Conservation (phyloP, 169 alveolate species). For the Miamiensis avidus region DNA sequence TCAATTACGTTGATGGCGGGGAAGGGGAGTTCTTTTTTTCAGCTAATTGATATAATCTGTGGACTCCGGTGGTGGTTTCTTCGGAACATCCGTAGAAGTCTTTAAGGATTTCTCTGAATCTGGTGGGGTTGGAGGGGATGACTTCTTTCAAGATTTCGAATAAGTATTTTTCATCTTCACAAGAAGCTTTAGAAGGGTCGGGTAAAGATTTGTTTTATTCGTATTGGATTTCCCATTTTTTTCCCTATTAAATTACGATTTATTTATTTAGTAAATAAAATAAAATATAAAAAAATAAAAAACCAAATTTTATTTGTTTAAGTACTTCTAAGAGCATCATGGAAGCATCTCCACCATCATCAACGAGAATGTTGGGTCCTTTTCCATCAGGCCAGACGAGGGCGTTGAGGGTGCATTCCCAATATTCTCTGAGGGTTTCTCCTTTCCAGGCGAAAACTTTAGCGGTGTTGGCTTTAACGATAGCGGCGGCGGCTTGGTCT, state of each 20-base stretch:
- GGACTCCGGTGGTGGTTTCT: constrained; percentile 99
- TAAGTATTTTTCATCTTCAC: constrained; percentile 64
- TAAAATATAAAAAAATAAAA: no score
- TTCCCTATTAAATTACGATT: no score
- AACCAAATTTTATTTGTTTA: no score
- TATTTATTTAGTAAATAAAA: no score
- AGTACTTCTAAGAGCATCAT: constrained; percentile 79
- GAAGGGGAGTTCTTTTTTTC: constrained; percentile 88
- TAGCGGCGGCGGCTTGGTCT: constrained; percentile 97
- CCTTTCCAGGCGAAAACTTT: constrained; percentile 98
- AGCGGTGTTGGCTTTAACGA: constrained; percentile 90
- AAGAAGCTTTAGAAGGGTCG: constrained; percentile 58
- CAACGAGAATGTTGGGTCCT: constrained; percentile 97
- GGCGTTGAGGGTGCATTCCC: constrained; percentile 96
- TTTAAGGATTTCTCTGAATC: constrained; percentile 92
- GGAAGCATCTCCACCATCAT: constrained; percentile 98
- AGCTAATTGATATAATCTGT: constrained; percentile 91
- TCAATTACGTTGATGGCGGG: no score
- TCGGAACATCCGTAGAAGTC: constrained; percentile 95
- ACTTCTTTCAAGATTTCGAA: constrained; percentile 59
- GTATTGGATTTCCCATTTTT: constrained; percentile 84
- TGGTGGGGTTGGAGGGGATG: constrained; percentile 65
- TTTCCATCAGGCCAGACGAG: constrained; percentile 94
- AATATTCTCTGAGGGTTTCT: constrained; percentile 95
- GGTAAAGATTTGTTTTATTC: constrained; percentile 81